A percentile compares a stretch with the other conserved stretches of the same genome.
Conservation (phyloP, 768 basidiomycete species). For the Amanita pallidorosea region DNA sequence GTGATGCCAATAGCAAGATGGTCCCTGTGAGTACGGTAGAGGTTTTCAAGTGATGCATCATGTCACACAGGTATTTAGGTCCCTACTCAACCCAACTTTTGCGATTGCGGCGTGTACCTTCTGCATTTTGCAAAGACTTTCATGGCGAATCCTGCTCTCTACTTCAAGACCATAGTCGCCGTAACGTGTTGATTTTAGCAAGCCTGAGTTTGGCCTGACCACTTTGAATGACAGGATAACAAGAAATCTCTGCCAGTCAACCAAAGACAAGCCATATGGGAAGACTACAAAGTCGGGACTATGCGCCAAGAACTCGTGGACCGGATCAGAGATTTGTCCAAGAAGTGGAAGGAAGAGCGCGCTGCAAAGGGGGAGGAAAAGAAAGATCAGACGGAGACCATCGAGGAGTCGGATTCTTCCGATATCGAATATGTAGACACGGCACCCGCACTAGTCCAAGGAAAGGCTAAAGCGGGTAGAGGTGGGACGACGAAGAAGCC, state of each 20-base stretch:
- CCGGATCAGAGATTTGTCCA: constrained; percentile 38
- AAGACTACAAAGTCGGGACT: constrained; percentile 30
- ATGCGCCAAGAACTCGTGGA: constrained; percentile 35
- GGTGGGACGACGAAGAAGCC: constrained; percentile 8
- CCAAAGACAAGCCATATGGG: constrained; percentile 41
- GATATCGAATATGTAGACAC: constrained; percentile 33
- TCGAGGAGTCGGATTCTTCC: constrained; percentile 24
- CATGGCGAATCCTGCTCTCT: constrained; percentile 46
- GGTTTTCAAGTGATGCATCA: not conserved
- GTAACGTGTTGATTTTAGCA: constrained; percentile 14
- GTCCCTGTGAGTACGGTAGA: constrained; percentile 33
- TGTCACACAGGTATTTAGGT: constrained; percentile 38
- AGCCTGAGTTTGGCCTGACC: not conserved
- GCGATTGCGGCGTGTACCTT: constrained; percentile 89
- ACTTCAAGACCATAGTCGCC: constrained; percentile 36
- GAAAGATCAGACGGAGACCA: constrained; percentile 19
- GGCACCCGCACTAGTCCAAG: constrained; percentile 9
- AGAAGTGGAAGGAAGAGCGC: constrained; percentile 39
- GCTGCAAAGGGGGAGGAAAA: constrained; percentile 26
- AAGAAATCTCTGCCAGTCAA: constrained; percentile 21
- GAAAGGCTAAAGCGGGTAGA: constrained; percentile 6
- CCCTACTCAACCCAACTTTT: constrained; percentile 79
- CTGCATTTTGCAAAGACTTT: constrained; percentile 80
- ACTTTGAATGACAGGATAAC: constrained; percentile 8
- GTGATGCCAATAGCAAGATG: constrained; percentile 32